Conservation (phyloP, 305 asterid species). For the Striga hermonthica region DNA sequence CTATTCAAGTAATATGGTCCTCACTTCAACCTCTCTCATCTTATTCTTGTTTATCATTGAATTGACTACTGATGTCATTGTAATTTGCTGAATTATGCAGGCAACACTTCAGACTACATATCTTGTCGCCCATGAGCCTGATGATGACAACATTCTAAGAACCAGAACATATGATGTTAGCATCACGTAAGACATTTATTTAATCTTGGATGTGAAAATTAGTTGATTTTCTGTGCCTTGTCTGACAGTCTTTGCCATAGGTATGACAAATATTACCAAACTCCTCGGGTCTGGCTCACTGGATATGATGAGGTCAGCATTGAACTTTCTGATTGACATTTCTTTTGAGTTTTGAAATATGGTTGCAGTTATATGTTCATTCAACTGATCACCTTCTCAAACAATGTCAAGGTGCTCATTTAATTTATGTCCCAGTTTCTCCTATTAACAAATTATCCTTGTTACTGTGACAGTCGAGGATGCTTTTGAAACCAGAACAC, state of each 20-base stretch:
- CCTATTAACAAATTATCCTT: constrained; percentile 15
- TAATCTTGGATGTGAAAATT: constrained; percentile 13
- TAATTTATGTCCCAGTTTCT: constrained; percentile 19
- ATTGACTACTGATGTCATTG: constrained; percentile 13
- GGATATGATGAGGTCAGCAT: constrained; percentile 88
- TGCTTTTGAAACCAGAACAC: constrained; percentile 87
- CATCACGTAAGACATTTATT: constrained; percentile 69
- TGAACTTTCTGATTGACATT: constrained; percentile 19
- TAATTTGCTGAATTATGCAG: constrained; percentile 40
- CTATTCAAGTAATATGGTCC: not conserved
- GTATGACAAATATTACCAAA: constrained; percentile 97
- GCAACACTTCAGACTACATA: constrained; percentile 69
- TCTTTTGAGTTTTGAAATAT: not conserved
- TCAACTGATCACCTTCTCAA: constrained; percentile 21
- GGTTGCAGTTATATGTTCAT: constrained; percentile 8
- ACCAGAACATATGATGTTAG: constrained; percentile 94
- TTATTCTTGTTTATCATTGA: not conserved
- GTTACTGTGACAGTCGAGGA: constrained; percentile 74
- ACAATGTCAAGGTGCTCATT: constrained; percentile 3
- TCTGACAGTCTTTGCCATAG: constrained; percentile 40
- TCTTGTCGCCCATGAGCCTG: constrained; percentile 88
- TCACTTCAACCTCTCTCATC: not conserved
- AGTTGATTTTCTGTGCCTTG: constrained; percentile 23
- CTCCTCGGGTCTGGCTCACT: constrained; percentile 98
- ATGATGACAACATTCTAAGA: constrained; percentile 83